Percentiles rank a stretch among this genome's conserved stretches.
These are phyloP conservation scores for thale cress (Arabidopsis thaliana) DNA, from an alignment of 345 rosid species.

Conservation along the genomic window TAIR10.1 NC_003070.9:26145501-26146000, in stretches of 20 bases:
- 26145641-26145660: conserved; percentile 54
- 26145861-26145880: conserved; percentile 55
- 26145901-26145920: not conserved
- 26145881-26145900: not conserved
- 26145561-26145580: conserved; percentile 62
- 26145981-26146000: conserved; percentile 49
- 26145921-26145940: not conserved
- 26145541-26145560: conserved; percentile 58
- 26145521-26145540: conserved; percentile 58
- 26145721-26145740: conserved; percentile 65
- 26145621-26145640: conserved; percentile 48
- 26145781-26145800: conserved; percentile 49
- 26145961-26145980: conserved; percentile 52
- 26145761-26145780: conserved; percentile 53
- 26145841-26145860: conserved; percentile 53
- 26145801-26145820: conserved; percentile 57
- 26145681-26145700: conserved; percentile 63
- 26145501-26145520: conserved; percentile 63
- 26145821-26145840: conserved; percentile 64
- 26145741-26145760: conserved; percentile 51
- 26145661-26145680: conserved; percentile 55
- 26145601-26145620: conserved; percentile 48
- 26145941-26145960: conserved; percentile 44
- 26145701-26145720: conserved; percentile 64
- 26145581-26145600: conserved; percentile 53